A percentile compares a stretch with the other conserved stretches of the same genome.
These are phyloP conservation scores for Blastomyces gilchristii DNA, from an alignment of 2,329 filamentous ascomycete species.

Conservation along the genomic window DNA sequence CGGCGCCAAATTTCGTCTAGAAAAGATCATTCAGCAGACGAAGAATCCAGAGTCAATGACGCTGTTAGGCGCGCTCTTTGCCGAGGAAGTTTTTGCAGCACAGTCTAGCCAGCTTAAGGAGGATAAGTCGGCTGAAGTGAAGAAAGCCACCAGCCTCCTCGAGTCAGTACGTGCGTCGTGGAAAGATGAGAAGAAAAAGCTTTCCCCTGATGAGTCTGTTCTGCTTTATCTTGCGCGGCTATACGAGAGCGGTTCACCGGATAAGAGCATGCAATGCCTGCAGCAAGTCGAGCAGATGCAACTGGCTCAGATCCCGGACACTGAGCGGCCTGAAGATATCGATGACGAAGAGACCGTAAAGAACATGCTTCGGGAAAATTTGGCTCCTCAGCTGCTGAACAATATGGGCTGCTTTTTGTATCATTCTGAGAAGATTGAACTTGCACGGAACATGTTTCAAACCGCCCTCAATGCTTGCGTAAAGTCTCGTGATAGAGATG, in stretches of 20 bases:
- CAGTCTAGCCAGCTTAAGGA: slow-evolving; percentile 73
- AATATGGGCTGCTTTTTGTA: slow-evolving; percentile 97
- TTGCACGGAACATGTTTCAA: slow-evolving; percentile 80
- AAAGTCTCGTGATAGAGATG: slow-evolving; percentile 64
- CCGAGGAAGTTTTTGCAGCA: slow-evolving; percentile 81
- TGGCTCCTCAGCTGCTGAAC: slow-evolving; percentile 87
- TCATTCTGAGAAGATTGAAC: slow-evolving; percentile 68
- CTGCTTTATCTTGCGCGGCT: slow-evolving; percentile 83
- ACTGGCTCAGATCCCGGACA: slow-evolving; percentile 62
- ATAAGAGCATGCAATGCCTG: slow-evolving; percentile 85
- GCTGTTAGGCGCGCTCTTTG: slow-evolving; percentile 79
- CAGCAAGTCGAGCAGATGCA: slow-evolving; percentile 88
- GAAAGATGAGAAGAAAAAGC: slow-evolving; percentile 84
- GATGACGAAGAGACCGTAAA: slow-evolving; percentile 50
- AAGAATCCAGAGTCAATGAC: slow-evolving; percentile 83
- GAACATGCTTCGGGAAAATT: slow-evolving; percentile 58
- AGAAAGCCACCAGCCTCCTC: slow-evolving; percentile 74
- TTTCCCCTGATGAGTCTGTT: slow-evolving; percentile 72
- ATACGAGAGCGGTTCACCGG: slow-evolving; percentile 75
- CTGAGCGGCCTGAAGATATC: slow-evolving; percentile 52
- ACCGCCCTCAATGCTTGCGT: slow-evolving; percentile 82
- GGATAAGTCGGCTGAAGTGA: slow-evolving; percentile 73
- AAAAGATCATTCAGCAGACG: slow-evolving; percentile 84
- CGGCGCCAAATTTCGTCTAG: slow-evolving; percentile 83
- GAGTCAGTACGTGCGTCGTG: slow-evolving; percentile 77